phyloP scores from a whole-genome alignment of 2,329 filamentous ascomycete species.

The Shiraia bambusicola region DNA sequence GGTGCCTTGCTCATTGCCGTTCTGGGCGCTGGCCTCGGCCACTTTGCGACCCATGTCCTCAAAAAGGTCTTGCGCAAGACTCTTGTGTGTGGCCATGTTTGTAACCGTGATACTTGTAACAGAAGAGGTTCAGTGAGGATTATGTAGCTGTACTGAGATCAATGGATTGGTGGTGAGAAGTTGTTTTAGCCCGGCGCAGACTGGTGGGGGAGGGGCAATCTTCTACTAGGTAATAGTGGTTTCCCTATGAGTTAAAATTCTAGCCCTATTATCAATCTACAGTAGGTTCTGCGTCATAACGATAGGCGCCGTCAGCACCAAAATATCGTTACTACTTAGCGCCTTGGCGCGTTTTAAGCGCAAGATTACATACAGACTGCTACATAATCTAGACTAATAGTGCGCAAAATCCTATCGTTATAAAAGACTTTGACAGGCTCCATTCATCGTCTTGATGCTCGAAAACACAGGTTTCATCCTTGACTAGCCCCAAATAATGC shows the following conservation, averaged over 20 bases:
- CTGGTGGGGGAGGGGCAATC: constrained; percentile 27
- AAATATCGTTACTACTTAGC: no score
- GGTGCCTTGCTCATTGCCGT: constrained; percentile 43
- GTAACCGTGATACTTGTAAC: constrained; percentile 2
- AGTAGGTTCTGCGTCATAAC: no score
- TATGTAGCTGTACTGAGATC: constrained; percentile 9
- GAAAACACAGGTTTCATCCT: no score
- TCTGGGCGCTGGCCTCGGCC: constrained; percentile 42
- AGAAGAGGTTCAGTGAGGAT: constrained; percentile 1
- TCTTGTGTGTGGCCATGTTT: constrained; percentile 41
- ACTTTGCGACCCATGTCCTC: constrained; percentile 55
- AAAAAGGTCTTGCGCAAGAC: constrained; percentile 52
- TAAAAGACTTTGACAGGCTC: constrained; percentile 10
- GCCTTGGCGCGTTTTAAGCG: no score
- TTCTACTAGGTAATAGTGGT: constrained; percentile 28
- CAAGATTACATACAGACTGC: no score
- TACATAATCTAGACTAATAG: no score
- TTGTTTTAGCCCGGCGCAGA: constrained; percentile 36
- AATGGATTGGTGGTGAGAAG: constrained; percentile 24
- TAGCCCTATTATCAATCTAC: constrained; percentile 36
- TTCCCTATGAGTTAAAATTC: constrained; percentile 19
- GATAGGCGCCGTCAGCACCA: no score
- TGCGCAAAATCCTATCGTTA: no score
- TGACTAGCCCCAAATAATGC: no score
- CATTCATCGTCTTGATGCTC: constrained; percentile 13